phyloP scores from a whole-genome alignment of 768 basidiomycete species.

The Boletus patriciae region DNA sequence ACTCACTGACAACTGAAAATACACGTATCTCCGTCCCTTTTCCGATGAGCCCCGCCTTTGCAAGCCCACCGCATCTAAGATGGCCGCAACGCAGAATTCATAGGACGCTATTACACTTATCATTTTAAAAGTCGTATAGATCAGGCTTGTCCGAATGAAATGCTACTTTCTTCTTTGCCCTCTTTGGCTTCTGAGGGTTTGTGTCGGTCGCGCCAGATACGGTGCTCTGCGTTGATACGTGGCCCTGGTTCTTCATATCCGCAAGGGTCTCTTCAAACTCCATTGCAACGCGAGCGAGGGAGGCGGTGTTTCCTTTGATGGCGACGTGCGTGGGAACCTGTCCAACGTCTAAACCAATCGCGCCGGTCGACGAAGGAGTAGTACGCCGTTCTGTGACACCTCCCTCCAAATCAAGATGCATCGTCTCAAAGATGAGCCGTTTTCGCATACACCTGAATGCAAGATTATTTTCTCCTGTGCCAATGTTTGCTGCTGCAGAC shows the following conservation, averaged over 20 bases:
- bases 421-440: slow-evolving; percentile 84
- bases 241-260: slow-evolving; percentile 10
- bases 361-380: slow-evolving; percentile 42
- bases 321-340: slow-evolving; percentile 20
- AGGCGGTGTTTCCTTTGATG: slow-evolving; percentile 15
- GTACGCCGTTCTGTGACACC: slow-evolving; percentile 77
- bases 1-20: not conserved
- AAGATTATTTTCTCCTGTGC: slow-evolving; percentile 93
- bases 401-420: slow-evolving; percentile 87
- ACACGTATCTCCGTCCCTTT: not conserved
- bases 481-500: slow-evolving; percentile 48
- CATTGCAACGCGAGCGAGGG: slow-evolving; percentile 43
- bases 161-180: slow-evolving; percentile 63
- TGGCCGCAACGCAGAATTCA: not conserved
- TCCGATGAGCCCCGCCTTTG: not conserved
- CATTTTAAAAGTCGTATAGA: slow-evolving; percentile 66
- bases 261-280: slow-evolving; percentile 39
- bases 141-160: slow-evolving; percentile 69
- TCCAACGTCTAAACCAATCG: slow-evolving; percentile 19
- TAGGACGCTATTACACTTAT: not conserved
- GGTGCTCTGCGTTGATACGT: slow-evolving; percentile 7
- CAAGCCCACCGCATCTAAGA: not conserved
- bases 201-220: slow-evolving; percentile 3
- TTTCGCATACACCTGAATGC: slow-evolving; percentile 92
- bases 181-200: slow-evolving; percentile 38